Percentiles rank a stretch among this genome's conserved stretches.
These are phyloP conservation scores for Candida stauntonica DNA, from an alignment of 805 yeast genomes.

Conservation along the genomic window DNA sequence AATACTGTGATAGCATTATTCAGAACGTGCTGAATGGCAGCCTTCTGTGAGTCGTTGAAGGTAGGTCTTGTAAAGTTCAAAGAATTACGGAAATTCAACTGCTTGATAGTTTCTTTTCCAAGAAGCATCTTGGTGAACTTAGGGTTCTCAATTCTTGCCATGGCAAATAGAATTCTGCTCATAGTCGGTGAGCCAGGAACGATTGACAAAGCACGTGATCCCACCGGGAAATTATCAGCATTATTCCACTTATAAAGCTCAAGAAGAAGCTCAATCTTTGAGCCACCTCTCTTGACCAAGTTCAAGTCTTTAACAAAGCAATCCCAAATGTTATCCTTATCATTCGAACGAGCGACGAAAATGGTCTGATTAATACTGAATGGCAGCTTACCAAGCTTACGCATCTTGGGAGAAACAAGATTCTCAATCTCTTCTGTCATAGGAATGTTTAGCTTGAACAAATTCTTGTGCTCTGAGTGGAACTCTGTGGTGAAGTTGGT, in stretches of 20 bases:
- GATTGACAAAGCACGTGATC: constrained; percentile 37
- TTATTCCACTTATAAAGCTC: constrained; percentile 58
- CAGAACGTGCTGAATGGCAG: constrained; percentile 34
- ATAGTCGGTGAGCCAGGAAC: constrained; percentile 63
- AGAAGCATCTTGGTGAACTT: constrained; percentile 49
- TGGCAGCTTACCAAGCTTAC: constrained; percentile 52
- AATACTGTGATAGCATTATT: constrained; percentile 43
- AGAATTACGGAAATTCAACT: constrained; percentile 52
- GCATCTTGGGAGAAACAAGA: constrained; percentile 46
- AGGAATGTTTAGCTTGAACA: constrained; percentile 40
- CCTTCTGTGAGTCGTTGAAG: constrained; percentile 55
- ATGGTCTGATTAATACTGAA: constrained; percentile 56
- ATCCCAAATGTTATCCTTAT: constrained; percentile 55
- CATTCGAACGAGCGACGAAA: constrained; percentile 42
- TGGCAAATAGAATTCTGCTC: constrained; percentile 59
- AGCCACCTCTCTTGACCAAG: constrained; percentile 28
- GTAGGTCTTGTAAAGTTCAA: constrained; percentile 44
- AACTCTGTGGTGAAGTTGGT: constrained; percentile 49
- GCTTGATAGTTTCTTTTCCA: constrained; percentile 51
- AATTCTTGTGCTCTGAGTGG: constrained; percentile 40
- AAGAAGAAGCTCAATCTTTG: constrained; percentile 40
- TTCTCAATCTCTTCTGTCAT: constrained; percentile 45
- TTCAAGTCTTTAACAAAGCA: constrained; percentile 47
- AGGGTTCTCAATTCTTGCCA: constrained; percentile 53
- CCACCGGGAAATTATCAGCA: constrained; percentile 41